Base-by-base conservation (phyloP, 352 stramenopile genomes). In the Phytophthora kernoviae region DNA sequence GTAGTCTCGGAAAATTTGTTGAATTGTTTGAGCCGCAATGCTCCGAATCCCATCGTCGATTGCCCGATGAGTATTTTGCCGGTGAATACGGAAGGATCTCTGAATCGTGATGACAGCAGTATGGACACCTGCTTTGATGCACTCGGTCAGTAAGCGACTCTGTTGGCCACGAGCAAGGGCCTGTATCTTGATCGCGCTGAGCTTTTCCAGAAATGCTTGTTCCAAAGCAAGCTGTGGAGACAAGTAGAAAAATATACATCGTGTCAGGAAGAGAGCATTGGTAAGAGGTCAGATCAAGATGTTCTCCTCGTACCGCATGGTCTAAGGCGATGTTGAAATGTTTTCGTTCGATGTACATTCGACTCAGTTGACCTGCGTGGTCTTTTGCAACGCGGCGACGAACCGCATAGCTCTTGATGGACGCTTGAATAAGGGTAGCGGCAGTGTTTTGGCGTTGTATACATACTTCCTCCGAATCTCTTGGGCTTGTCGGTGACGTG, bases 161-260 rank as follows among this genome's bases (percentile, higher is more conserved):
- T 93, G 82, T 2, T 50, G 67, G 4, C 84, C 84, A 42, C 84
- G 81, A 7, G 79, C 82, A 7, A 90, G 46, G 2, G 83, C 75
- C 32, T 93, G 83, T 30, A 93, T 84, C 54, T 87, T 87, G 12
- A 74, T 75, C 2, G 66, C 70, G 22, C 74, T 72, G 5, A 87
- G 42, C 12, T 75, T 46, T 44, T 89, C 71, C 8, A 88, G 51
- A 58, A 88, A 86, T 2, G 51, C 22, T 17, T 73, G 63, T 45
- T 89, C 77, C 24, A 68, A 58, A 5, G 45, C 50, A 44, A 77
- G 39, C 79, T 88, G 45, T 9, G 12, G 45, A 40, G 15, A 48
- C 42, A 15, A 40, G 54, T 18, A 4, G 44, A 10, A 60, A 44
- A 18, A 22, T 32, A 44, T 43, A 39, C 30, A 42, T 5, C 49